Conservation (phyloP, 2,329 filamentous ascomycete species). For the Pezicula carpinea region DNA sequence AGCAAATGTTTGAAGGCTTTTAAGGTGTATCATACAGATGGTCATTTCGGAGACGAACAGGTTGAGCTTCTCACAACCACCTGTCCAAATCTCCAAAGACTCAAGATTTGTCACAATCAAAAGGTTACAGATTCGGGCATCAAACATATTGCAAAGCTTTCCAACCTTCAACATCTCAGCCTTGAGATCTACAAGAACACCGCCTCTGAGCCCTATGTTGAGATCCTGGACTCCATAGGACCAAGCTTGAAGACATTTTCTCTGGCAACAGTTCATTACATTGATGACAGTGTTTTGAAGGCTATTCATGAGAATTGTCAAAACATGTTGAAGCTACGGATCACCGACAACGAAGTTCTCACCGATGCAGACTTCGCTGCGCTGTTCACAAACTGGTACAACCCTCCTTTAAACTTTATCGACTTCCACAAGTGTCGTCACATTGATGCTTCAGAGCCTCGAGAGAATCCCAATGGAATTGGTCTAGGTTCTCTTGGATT, state of each 20-base stretch:
- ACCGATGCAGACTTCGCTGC: constrained; percentile 69
- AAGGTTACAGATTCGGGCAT: constrained; percentile 64
- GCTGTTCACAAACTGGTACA: constrained; percentile 74
- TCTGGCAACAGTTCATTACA: constrained; percentile 60
- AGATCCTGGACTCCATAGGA: constrained; percentile 60
- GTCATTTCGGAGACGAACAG: constrained; percentile 69
- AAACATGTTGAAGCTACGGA: constrained; percentile 69
- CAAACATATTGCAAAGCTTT: constrained; percentile 55
- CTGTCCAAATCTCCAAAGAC: constrained; percentile 64
- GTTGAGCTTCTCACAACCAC: constrained; percentile 55
- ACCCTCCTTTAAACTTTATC: constrained; percentile 63
- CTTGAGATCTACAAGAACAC: constrained; percentile 59
- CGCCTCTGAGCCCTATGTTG: constrained; percentile 51
- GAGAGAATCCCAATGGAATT: constrained; percentile 58
- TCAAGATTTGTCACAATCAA: constrained; percentile 82
- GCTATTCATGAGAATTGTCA: constrained; percentile 67
- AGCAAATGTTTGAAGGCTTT: constrained; percentile 63
- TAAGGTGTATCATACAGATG: constrained; percentile 80
- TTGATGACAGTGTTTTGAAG: constrained; percentile 65
- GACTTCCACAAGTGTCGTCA: constrained; percentile 77
- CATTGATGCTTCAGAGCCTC: constrained; percentile 65
- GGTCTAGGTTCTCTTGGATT: constrained; percentile 77
- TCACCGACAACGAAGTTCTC: constrained; percentile 71
- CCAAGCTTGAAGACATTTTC: constrained; percentile 70
- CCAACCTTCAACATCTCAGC: constrained; percentile 68